Conservation (phyloP, 2,329 filamentous ascomycete species). For the Cercospora citrullina region DNA sequence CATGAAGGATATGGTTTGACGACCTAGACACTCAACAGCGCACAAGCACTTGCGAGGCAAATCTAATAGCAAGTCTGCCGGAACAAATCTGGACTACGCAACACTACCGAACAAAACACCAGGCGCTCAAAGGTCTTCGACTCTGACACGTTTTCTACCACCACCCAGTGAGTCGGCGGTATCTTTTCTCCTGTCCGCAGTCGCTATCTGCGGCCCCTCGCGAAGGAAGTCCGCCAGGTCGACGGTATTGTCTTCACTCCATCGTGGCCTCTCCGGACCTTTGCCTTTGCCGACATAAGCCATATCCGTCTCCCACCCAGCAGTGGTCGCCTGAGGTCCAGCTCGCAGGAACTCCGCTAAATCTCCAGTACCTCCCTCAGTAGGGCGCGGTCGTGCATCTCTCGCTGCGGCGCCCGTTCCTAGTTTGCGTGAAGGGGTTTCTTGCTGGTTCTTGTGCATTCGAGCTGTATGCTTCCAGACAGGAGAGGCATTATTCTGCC, state of each 20-base stretch:
- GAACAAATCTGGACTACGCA: background rate
- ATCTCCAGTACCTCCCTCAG: background rate
- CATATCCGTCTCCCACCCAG: background rate
- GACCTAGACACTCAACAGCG: background rate
- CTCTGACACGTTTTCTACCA: background rate
- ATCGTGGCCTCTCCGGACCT: background rate
- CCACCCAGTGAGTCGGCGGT: background rate
- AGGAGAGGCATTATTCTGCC: background rate
- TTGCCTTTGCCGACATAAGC: background rate
- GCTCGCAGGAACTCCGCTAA: conserved; percentile 6
- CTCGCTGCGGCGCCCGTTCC: background rate
- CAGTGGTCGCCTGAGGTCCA: background rate
- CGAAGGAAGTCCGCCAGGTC: conserved; percentile 9
- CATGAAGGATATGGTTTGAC: too few species aligned
- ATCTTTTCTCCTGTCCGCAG: background rate
- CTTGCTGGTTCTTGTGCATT: background rate
- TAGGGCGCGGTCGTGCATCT: background rate
- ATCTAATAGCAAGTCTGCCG: background rate
- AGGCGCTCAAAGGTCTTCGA: background rate
- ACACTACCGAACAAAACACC: background rate
- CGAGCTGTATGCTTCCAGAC: conserved; percentile 9
- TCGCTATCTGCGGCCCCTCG: background rate
- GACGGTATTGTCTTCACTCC: background rate
- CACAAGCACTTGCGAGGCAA: background rate
- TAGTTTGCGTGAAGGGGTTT: background rate